These are phyloP conservation scores for Lactifluus piperatus DNA, from an alignment of 768 basidiomycete species.

Conservation along the genomic window DNA sequence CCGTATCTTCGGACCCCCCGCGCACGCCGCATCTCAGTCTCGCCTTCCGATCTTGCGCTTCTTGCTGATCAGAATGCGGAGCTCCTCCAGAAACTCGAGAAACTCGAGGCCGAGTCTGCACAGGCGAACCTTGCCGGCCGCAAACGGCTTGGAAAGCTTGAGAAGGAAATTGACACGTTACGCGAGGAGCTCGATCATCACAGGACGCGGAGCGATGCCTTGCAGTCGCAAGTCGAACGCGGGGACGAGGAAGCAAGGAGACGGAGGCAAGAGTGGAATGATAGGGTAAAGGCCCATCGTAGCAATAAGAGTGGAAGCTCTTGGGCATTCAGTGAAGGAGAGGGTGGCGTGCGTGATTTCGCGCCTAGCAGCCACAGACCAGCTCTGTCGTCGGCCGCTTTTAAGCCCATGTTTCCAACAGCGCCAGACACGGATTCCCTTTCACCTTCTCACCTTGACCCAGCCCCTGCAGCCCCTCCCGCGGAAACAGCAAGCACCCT, in stretches of 20 bases:
- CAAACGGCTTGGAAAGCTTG: conserved; percentile 59
- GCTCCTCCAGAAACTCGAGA: conserved; percentile 64
- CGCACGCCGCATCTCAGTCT: conserved; percentile 49
- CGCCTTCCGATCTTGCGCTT: conserved; percentile 56
- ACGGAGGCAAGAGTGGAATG: conserved; percentile 39
- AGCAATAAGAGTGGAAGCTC: conserved; percentile 22
- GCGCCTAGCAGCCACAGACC: conserved; percentile 42
- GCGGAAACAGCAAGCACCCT: conserved; percentile 5
- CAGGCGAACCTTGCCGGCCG: conserved; percentile 60
- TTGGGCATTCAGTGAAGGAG: conserved; percentile 24
- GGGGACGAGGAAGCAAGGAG: conserved; percentile 29
- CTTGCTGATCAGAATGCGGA: conserved; percentile 82
- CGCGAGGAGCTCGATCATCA: conserved; percentile 70
- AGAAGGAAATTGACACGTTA: conserved; percentile 71
- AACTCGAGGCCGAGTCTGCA: conserved; percentile 60
- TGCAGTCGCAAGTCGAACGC: conserved; percentile 55
- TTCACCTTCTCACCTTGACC: background rate
- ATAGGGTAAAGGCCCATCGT: conserved; percentile 44
- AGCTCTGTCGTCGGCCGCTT: background rate
- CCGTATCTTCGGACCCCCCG: conserved; percentile 23
- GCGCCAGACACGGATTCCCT: background rate
- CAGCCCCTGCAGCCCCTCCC: background rate
- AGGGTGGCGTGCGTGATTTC: conserved; percentile 41
- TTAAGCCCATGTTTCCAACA: background rate
- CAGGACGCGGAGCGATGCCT: conserved; percentile 58